Conservation (phyloP, 768 basidiomycete genomes). For the Psilocybe subaeruginosa region DNA sequence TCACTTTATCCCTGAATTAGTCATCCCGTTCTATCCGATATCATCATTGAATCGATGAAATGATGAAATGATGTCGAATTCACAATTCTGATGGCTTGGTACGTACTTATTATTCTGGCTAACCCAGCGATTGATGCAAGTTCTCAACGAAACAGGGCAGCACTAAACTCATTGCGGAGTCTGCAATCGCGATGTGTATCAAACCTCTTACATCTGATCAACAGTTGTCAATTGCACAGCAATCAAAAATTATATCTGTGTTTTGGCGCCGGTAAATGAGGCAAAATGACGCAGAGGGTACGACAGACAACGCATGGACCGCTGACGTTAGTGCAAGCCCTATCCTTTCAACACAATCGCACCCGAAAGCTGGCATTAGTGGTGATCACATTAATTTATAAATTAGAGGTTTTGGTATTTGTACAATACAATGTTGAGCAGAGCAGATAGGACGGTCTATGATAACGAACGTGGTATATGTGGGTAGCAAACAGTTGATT, state of each 20-base stretch:
- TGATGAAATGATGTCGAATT: conserved; percentile 20
- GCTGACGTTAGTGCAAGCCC: neutral
- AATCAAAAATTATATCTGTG: neutral
- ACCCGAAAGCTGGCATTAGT: neutral
- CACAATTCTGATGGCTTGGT: conserved; percentile 18
- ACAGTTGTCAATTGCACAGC: conserved; percentile 16
- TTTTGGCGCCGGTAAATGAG: neutral
- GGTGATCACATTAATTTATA: conserved; percentile 15
- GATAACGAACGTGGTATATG: conserved; percentile 22
- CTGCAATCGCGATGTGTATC: conserved; percentile 10
- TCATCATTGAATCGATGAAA: conserved; percentile 12
- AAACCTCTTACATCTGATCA: conserved; percentile 15
- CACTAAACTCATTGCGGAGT: conserved; percentile 1
- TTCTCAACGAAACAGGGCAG: conserved; percentile 3
- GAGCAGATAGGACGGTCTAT: conserved; percentile 17
- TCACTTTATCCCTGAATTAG: neutral
- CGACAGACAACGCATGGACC: neutral
- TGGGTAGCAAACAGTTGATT: conserved; percentile 13
- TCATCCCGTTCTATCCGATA: neutral
- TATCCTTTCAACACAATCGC: neutral
- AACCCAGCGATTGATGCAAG: conserved; percentile 13
- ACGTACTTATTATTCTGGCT: neutral
- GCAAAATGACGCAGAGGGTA: neutral
- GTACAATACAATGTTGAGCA: conserved; percentile 21
- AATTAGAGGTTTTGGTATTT: conserved; percentile 19